Evolutionary conservation across 306 rosid genomes (phyloP).

Genomic region (Cajanus cajan): DNA sequence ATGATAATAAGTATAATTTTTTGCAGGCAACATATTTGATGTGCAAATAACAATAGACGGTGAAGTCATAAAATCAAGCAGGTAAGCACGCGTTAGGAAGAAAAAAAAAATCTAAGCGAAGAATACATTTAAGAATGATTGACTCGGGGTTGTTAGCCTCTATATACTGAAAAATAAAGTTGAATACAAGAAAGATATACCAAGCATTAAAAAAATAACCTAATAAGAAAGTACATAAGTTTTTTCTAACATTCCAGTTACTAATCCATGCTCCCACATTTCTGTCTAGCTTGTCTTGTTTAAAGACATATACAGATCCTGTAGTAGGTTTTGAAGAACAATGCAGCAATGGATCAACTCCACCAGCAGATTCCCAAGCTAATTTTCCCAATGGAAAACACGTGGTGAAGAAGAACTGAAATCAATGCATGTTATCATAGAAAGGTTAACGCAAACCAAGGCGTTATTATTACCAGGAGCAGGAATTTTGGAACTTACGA

Average conservation of each 20-base stretch:
- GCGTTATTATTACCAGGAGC: background rate
- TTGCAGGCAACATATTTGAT: slow-evolving; percentile 43
- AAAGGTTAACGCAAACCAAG: background rate
- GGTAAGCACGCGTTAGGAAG: slow-evolving; percentile 30
- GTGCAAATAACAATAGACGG: slow-evolving; percentile 34
- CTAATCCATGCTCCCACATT: slow-evolving; percentile 10
- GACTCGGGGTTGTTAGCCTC: background rate
- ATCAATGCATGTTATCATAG: slow-evolving; percentile 1
- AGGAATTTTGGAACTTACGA: background rate
- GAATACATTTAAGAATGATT: background rate
- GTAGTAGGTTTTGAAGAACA: slow-evolving; percentile 42
- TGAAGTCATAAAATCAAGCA: slow-evolving; percentile 44
- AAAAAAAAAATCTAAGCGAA: background rate
- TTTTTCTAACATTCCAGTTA: background rate
- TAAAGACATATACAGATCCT: slow-evolving; percentile 32
- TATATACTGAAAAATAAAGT: background rate
- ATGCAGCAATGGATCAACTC: slow-evolving; percentile 42
- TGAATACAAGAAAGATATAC: background rate
- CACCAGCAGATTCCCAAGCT: slow-evolving; percentile 28
- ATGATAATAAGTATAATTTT: slow-evolving; percentile 24
- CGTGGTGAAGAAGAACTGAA: slow-evolving; percentile 31
- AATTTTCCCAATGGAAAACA: slow-evolving; percentile 41
- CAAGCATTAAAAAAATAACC: background rate
- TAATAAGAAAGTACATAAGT: background rate
- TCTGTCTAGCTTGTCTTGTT: slow-evolving; percentile 43